Conservation (phyloP, 345 rosid species). For the Populus pruinosa region DNA sequence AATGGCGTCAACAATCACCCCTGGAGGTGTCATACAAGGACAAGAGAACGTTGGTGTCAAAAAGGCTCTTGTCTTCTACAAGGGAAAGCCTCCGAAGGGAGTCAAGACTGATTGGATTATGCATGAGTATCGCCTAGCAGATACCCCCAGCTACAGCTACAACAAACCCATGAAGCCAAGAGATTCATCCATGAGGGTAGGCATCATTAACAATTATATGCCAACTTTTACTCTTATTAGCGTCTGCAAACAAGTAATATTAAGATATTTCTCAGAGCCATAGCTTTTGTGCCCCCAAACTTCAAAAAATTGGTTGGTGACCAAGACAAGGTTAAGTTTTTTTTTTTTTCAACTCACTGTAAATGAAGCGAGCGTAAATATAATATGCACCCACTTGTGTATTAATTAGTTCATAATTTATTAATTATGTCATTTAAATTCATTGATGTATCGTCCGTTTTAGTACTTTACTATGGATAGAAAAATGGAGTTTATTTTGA, state of each 20-base stretch:
- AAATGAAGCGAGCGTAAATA: too few relatives aligned
- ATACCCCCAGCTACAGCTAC: constrained; percentile 25
- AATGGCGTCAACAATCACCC: constrained; percentile 26
- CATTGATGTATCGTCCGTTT: too few relatives aligned
- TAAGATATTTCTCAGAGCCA: too few relatives aligned
- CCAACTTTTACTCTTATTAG: background rate
- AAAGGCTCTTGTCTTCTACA: constrained; percentile 93
- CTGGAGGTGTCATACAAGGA: background rate
- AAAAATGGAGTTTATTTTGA: background rate
- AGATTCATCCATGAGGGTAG: constrained; percentile 91
- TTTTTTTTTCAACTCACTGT: too few relatives aligned
- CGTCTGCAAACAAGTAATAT: background rate
- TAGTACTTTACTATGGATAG: too few relatives aligned
- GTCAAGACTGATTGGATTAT: constrained; percentile 94
- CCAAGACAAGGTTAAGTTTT: too few relatives aligned
- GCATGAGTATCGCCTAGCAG: constrained; percentile 90
- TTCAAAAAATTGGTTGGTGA: too few relatives aligned
- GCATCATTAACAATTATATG: constrained; percentile 10
- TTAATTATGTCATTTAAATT: too few relatives aligned
- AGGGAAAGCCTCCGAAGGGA: constrained; percentile 93
- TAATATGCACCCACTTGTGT: too few relatives aligned
- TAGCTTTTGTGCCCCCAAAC: too few relatives aligned
- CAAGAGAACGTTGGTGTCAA: constrained; percentile 76
- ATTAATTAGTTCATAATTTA: too few relatives aligned
- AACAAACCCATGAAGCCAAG: constrained; percentile 42